These are phyloP conservation scores for Trametes sanguinea DNA, from an alignment of 768 basidiomycete species.

Conservation along the genomic window DNA sequence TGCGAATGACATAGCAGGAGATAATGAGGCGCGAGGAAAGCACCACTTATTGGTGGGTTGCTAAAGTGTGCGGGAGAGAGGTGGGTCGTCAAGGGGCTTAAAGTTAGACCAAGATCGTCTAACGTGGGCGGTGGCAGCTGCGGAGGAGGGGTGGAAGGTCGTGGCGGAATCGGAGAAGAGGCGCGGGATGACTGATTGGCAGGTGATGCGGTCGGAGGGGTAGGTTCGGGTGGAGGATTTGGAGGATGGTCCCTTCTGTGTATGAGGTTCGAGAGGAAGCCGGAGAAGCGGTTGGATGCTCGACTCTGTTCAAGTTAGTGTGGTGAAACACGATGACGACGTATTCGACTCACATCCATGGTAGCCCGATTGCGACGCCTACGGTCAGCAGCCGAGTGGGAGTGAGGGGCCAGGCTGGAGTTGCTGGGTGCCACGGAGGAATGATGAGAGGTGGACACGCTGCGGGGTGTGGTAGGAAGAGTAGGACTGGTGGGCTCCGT, in stretches of 20 bases:
- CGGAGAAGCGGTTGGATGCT: constrained; percentile 74
- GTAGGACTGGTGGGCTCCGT: constrained; percentile 40
- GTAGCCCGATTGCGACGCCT: constrained; percentile 49
- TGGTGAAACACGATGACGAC: neutral
- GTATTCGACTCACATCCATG: constrained; percentile 55
- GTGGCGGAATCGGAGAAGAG: constrained; percentile 53
- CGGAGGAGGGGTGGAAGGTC: constrained; percentile 74
- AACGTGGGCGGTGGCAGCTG: constrained; percentile 69
- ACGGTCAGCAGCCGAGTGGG: constrained; percentile 19
- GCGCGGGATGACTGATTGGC: constrained; percentile 49
- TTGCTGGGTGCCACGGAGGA: constrained; percentile 34
- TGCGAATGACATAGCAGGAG: constrained; percentile 84
- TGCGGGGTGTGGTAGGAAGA: constrained; percentile 30
- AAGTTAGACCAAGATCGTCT: constrained; percentile 71
- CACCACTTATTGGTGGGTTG: constrained; percentile 73
- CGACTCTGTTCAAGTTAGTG: constrained; percentile 45
- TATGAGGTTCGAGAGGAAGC: constrained; percentile 81
- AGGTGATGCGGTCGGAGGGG: constrained; percentile 24
- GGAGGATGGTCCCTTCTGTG: constrained; percentile 61
- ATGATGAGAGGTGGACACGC: constrained; percentile 33
- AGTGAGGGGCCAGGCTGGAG: constrained; percentile 27
- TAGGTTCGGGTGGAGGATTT: constrained; percentile 26
- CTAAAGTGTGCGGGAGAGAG: constrained; percentile 77
- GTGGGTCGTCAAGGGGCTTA: constrained; percentile 66
- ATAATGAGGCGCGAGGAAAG: constrained; percentile 80